These are phyloP conservation scores for Cokeromyces recurvatus DNA, from an alignment of 371 early-diverging fungal species.

Conservation along the genomic window DNA sequence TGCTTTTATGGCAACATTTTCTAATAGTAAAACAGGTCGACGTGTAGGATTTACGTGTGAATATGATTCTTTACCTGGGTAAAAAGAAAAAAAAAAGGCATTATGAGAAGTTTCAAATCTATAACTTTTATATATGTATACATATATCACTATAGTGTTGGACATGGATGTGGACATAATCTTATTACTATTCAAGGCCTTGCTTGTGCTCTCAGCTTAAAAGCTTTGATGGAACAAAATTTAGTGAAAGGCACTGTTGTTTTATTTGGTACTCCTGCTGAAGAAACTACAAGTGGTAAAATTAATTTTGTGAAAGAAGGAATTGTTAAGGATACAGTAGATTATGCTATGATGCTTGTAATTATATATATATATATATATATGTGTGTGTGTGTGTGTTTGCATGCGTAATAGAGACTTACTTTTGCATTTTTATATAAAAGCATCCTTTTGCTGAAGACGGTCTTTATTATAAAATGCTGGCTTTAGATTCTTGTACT, in stretches of 20 bases:
- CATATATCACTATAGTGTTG: conserved; percentile 33
- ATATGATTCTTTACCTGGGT: conserved; percentile 66
- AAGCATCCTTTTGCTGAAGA: conserved; percentile 30
- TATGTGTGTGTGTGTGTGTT: no score
- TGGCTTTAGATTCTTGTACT: conserved; percentile 40
- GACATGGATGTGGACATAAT: conserved; percentile 68
- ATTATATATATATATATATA: conserved; percentile 8
- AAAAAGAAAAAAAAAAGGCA: conserved; percentile 2
- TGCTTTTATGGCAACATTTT: conserved; percentile 59
- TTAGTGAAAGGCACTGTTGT: conserved; percentile 54
- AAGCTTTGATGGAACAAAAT: conserved; percentile 46
- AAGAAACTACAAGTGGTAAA: conserved; percentile 72
- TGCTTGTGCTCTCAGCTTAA: conserved; percentile 58
- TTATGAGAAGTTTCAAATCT: no score
- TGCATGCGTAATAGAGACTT: no score
- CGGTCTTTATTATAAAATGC: conserved; percentile 19
- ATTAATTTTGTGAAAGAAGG: conserved; percentile 58
- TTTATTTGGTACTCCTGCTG: conserved; percentile 80
- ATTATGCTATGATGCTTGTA: conserved; percentile 73
- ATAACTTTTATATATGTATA: no score
- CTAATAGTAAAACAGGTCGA: conserved; percentile 34
- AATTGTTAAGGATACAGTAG: conserved; percentile 53
- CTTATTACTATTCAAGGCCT: conserved; percentile 69
- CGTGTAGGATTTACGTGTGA: conserved; percentile 56
- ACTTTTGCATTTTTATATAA: background rate